Percentiles rank a stretch among this genome's conserved stretches.
These are phyloP conservation scores for Myotisia sp. DNA, from an alignment of 2,329 filamentous ascomycete genomes.

Conservation along the genomic window DNA sequence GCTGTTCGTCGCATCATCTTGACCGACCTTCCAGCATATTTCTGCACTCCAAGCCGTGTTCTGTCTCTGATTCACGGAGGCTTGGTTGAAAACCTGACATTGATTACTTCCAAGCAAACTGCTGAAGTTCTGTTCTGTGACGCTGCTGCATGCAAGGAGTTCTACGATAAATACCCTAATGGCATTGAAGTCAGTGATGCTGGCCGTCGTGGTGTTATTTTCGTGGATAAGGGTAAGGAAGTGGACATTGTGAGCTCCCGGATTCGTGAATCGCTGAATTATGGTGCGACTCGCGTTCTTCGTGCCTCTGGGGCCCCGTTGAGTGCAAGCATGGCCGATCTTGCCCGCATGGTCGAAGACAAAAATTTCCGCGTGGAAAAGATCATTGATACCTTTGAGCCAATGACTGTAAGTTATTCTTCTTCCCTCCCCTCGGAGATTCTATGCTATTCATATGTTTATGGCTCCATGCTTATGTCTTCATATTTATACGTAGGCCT, in stretches of 20 bases:
- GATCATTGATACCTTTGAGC: conserved; percentile 29
- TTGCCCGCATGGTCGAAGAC: conserved; percentile 24
- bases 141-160: conserved; percentile 22
- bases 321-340: conserved; percentile 22
- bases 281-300: conserved; percentile 33
- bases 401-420: conserved; percentile 26
- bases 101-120: conserved; percentile 9
- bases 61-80: conserved; percentile 28
- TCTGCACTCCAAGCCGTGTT: conserved; percentile 20
- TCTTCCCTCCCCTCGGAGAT: not conserved
- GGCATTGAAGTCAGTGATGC: conserved; percentile 24
- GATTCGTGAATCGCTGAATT: conserved; percentile 27
- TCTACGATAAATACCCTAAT: conserved; percentile 23
- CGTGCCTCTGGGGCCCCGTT: conserved; percentile 30
- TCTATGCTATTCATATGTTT: not conserved
- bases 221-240: conserved; percentile 26
- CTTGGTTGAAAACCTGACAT: conserved; percentile 21
- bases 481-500: conserved; percentile 2
- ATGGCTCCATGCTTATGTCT: too few relatives aligned
- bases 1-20: conserved; percentile 20
- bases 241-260: conserved; percentile 30
- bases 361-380: conserved; percentile 32
- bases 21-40: conserved; percentile 22
- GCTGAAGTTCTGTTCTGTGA: conserved; percentile 26
- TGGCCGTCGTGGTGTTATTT: conserved; percentile 18